Evolutionary conservation across 441 rosid species (phyloP).

Genomic region (Syzygium syzygioides): DNA sequence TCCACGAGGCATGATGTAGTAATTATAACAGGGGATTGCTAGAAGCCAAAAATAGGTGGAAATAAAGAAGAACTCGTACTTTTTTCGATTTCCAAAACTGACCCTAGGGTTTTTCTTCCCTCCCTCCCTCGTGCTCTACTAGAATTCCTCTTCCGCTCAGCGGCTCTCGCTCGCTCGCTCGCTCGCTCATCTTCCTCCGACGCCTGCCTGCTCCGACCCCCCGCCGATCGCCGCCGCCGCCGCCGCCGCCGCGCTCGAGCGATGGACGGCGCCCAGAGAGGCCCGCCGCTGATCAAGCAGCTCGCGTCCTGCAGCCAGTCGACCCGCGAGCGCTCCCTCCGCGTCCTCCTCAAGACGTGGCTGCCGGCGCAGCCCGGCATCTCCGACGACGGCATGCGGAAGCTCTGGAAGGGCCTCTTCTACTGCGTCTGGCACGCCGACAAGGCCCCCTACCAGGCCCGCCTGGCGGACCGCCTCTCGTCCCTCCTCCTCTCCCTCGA

Average conservation of each 20-base stretch:
- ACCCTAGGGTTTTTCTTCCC: neutral
- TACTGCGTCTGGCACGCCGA: slow-evolving; percentile 97
- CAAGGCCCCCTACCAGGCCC: slow-evolving; percentile 55
- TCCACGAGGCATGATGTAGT: no score
- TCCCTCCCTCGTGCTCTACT: neutral
- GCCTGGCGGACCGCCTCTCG: slow-evolving; percentile 58
- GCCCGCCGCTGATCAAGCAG: slow-evolving; percentile 51
- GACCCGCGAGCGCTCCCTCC: slow-evolving; percentile 57
- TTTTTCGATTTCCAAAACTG: neutral
- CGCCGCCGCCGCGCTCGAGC: neutral
- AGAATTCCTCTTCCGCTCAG: neutral
- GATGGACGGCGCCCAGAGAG: slow-evolving; percentile 24
- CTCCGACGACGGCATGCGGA: slow-evolving; percentile 74
- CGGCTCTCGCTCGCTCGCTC: no score
- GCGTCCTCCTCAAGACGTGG: slow-evolving; percentile 53
- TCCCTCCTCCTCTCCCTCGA: slow-evolving; percentile 43
- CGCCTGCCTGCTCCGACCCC: neutral
- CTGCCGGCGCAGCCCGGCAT: slow-evolving; percentile 55
- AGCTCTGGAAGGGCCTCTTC: slow-evolving; percentile 93
- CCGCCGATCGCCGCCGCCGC: neutral
- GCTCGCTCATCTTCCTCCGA: neutral
- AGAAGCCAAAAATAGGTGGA: no score
- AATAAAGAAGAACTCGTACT: neutral
- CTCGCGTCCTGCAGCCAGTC: slow-evolving; percentile 60
- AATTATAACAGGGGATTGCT: no score